A percentile compares a stretch with the other conserved stretches of the same genome.
Conservation (phyloP, 2,329 filamentous ascomycete species). For the Sphaerulina populicola region DNA sequence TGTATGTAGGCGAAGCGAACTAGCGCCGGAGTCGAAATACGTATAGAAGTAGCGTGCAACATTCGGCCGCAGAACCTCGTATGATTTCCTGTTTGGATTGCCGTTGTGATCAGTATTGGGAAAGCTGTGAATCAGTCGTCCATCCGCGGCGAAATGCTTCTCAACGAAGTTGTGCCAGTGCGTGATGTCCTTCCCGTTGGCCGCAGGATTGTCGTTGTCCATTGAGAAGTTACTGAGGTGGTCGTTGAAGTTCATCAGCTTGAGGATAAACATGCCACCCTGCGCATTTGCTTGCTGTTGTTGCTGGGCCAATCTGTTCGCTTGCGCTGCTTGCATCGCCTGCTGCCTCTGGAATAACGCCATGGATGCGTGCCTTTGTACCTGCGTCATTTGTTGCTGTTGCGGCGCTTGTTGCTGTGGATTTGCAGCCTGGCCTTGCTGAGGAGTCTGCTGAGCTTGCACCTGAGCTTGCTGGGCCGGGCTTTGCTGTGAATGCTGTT, state of each 20-base stretch:
- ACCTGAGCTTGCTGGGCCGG: conserved; percentile 31
- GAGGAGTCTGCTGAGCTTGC: conserved; percentile 36
- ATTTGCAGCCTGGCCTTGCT: conserved; percentile 35
- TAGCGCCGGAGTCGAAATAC: conserved; percentile 78
- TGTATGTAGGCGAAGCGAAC: conserved; percentile 75
- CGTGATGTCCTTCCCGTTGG: conserved; percentile 56
- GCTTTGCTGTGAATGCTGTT: conserved; percentile 22
- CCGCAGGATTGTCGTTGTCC: conserved; percentile 28
- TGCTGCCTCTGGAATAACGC: conserved; percentile 26
- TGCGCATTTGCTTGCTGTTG: conserved; percentile 25
- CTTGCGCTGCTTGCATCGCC: conserved; percentile 20
- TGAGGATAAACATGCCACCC: conserved; percentile 42
- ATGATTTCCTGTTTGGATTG: conserved; percentile 56
- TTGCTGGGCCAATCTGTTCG: conserved; percentile 14
- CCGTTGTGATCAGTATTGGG: conserved; percentile 26
- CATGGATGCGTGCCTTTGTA: conserved; percentile 26
- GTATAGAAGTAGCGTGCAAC: conserved; percentile 84
- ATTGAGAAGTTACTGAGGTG: conserved; percentile 46
- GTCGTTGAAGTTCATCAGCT: conserved; percentile 50
- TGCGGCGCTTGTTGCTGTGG: conserved; percentile 39
- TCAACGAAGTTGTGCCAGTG: conserved; percentile 76
- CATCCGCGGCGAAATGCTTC: conserved; percentile 69
- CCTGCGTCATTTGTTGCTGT: conserved; percentile 21
- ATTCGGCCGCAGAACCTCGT: conserved; percentile 74
- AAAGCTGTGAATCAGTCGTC: conserved; percentile 55